Evolutionary conservation across 108 stramenopile genomes (phyloP), one percentile per base, ranked within the genome.

Genomic region (Epithemia pelagica): DNA sequence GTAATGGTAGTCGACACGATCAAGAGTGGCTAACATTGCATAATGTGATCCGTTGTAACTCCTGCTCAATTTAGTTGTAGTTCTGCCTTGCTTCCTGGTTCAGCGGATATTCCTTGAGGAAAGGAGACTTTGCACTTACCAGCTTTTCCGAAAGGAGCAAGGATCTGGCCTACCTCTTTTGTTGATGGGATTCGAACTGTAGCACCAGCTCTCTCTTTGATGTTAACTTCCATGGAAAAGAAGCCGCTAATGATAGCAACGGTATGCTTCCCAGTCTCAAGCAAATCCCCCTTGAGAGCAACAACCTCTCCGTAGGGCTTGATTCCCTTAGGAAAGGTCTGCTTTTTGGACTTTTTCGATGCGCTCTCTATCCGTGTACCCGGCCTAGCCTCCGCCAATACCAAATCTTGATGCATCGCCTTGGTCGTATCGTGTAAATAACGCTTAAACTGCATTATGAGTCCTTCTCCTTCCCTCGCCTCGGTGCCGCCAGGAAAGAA

Each of bases 111-210:
- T 7, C 93, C 93, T n/a, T 78, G 57, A 52, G 76, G 69, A 62
- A 96, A 95, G 2, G 62, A 62, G 20, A 97, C 96, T 62, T 96
- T 97, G 76, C 94, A 96, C 67, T 97, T 97, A 23, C 96, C 96
- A 68, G 92, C 89, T 70, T 97, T 97, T 0, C 95, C 96, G 69
- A 97, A 97, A 0, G 96, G 78, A 20, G 91, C 95, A 26, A 69
- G 56, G 46, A 97, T 69, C 7, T 25, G 30, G 22, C 95, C 96
- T 70, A 73, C 80, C 61, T 91, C 91, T 24, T 79, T 77, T 19
- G 84, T 90, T 32, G 70, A 73, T 0, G 77, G 57, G 27, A 82
- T 73, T 37, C 74, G 58, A 0, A 95, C 84, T 61, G 64, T 74
- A 21, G 66, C 57, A 20, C 94, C 95, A 25, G 79, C 80, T 32